phyloP scores from a whole-genome alignment of 1,284 basidiomycete species.

The Gymnopus androsaceus region DNA sequence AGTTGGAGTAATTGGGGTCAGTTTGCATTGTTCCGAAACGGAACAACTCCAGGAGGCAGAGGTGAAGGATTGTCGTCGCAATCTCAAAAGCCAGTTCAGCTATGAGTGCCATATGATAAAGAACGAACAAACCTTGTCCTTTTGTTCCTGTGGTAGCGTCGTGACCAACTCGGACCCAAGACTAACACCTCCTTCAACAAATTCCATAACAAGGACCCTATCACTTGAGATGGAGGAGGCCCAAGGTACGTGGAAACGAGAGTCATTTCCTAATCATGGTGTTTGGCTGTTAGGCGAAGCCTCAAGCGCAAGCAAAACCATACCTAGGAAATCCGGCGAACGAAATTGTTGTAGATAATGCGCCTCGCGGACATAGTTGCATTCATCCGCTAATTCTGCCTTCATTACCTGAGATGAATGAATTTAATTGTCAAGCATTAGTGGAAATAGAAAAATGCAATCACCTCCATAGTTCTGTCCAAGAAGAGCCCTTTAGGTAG shows the following conservation, averaged over 20 bases:
- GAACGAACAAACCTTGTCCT: conserved; percentile 66
- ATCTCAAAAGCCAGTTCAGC: conserved; percentile 49
- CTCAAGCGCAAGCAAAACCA: background rate
- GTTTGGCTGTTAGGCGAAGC: too few species aligned
- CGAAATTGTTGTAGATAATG: conserved; percentile 70
- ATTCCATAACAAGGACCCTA: conserved; percentile 89
- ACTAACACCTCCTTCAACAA: conserved; percentile 74
- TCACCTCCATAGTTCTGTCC: conserved; percentile 80
- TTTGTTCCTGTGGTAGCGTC: conserved; percentile 59
- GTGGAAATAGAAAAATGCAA: background rate
- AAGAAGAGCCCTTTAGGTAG: conserved; percentile 90
- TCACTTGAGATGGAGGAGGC: conserved; percentile 83
- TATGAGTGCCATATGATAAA: background rate
- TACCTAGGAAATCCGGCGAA: conserved; percentile 43
- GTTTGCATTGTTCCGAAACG: conserved; percentile 95
- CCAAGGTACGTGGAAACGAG: conserved; percentile 82
- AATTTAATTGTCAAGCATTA: background rate
- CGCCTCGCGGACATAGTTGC: conserved; percentile 91
- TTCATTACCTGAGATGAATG: conserved; percentile 79
- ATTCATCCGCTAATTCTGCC: conserved; percentile 92
- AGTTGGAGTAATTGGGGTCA: conserved; percentile 98
- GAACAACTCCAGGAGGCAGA: conserved; percentile 92
- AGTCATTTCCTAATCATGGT: conserved; percentile 49
- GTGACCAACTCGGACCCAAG: conserved; percentile 68
- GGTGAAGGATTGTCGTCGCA: conserved; percentile 77